A percentile compares a stretch with the other conserved stretches of the same genome.
Evolutionary conservation across 805 yeast genomes (phyloP).

Genomic region (Phaffomyces thermotolerans): DNA sequence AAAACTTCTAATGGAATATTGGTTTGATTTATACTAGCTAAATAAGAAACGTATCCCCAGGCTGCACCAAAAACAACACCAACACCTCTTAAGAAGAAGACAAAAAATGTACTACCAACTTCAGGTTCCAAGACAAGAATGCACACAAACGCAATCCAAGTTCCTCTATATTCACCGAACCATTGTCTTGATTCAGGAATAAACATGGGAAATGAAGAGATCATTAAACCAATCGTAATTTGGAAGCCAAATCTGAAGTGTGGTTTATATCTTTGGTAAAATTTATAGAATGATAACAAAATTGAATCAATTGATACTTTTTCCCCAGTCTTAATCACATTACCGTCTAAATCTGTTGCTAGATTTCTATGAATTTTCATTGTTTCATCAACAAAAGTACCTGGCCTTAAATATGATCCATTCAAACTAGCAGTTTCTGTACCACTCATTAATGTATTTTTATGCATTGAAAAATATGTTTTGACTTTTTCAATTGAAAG

Average conservation of each 20-base stretch:
- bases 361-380: background rate
- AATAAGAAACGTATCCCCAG: conserved; percentile 42
- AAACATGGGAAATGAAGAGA: conserved; percentile 46
- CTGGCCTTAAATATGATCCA: conserved; percentile 18
- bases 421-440: conserved; percentile 31
- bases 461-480: conserved; percentile 30
- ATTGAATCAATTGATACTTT: background rate
- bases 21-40: conserved; percentile 34
- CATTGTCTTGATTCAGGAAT: conserved; percentile 39
- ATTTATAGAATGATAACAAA: background rate
- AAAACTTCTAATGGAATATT: conserved; percentile 37
- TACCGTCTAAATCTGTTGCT: conserved; percentile 1
- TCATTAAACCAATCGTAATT: conserved; percentile 36
- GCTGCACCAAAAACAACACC: conserved; percentile 42
- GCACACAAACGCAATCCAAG: conserved; percentile 50
- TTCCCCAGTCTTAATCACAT: background rate
- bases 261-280: conserved; percentile 18
- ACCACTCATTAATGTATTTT: conserved; percentile 9
- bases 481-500: conserved; percentile 27
- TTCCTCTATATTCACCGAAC: conserved; percentile 41
- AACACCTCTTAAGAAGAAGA: conserved; percentile 38
- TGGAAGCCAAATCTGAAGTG: conserved; percentile 42
- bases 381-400: background rate
- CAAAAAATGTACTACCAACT: conserved; percentile 43
- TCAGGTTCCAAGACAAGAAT: conserved; percentile 43